Base-by-base conservation (phyloP, 2,329 filamentous ascomycete genomes). In the Paraphaeosphaeria sporulosa region DNA sequence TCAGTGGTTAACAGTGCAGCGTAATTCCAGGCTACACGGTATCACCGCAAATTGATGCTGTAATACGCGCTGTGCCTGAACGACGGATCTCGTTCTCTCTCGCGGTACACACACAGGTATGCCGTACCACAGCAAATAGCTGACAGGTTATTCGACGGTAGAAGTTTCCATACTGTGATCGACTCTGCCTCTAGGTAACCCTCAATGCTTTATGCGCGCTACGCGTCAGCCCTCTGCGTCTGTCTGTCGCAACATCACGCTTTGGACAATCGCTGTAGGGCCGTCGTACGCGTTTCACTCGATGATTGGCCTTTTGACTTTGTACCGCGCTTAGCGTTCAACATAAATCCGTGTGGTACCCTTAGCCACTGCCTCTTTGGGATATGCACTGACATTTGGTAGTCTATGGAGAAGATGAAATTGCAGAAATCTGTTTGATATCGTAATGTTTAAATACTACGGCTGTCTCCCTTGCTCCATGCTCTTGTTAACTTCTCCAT, bases 231-330 rank as follows among this genome's bases (percentile, higher is more conserved):
- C n/a, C 12, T 40, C 10, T 40, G 23, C 48, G 12, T 23, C 21
- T 13, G 25, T 19, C 17, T n/a, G 30, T 49, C 7, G 17, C 30
- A 51, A 40, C 19, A 25, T 51, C 13, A 51, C 48, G n/a, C 8
- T 51, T 40, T 51, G 9, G 34, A 32, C 17, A 15, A 51, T 36
- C 23, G 32, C 48, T 51, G 34, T 32, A 51, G 48, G 44, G 32
- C 9, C n/a, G 25, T 34, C 25, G 21, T 51, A 19, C 30, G 17
- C n/a, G 25, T 25, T 27, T 49, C 27, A 49, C 27, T 13, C 10
- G 3, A 23, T 38, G 34, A 3, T 15, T 19, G 32, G 48, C 19
- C 4, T 19, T n/a, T 32, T 23, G 19, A 19, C 32, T 19, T 32
- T 25, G 40, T 38, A 38, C 30, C 8, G 21, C 48, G 32, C 10